phyloP scores from a whole-genome alignment of 2,329 filamentous ascomycete species.

The Fusarium nelsonii region DNA sequence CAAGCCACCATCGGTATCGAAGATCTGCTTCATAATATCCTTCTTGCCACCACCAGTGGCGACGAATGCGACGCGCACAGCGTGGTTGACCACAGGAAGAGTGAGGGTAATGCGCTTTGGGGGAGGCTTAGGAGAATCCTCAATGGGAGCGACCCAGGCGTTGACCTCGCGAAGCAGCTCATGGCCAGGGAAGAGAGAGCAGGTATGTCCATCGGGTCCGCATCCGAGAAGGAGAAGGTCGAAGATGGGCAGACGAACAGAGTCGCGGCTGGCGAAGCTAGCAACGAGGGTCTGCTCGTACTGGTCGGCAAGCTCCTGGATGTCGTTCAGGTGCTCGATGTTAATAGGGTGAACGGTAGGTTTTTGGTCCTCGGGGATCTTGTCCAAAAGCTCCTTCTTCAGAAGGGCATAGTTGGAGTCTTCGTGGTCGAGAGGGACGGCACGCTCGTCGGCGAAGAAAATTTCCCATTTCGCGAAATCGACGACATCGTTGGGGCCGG shows the following conservation, averaged over 20 bases:
- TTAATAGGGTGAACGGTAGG: constrained; percentile 87
- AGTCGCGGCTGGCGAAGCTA: constrained; percentile 91
- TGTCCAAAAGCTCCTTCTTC: constrained; percentile 88
- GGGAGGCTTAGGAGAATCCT: constrained; percentile 95
- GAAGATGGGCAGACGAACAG: constrained; percentile 93
- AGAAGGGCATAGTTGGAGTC: constrained; percentile 95
- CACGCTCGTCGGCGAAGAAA: constrained; percentile 98
- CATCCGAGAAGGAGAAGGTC: constrained; percentile 94
- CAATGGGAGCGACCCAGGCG: constrained; percentile 93
- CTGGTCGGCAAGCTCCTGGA: constrained; percentile 91
- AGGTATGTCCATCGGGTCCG: constrained; percentile 96
- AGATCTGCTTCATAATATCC: constrained; percentile 91
- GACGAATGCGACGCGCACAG: constrained; percentile 88
- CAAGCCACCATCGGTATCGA: constrained; percentile 80
- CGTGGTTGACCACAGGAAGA: constrained; percentile 89
- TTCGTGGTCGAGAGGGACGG: constrained; percentile 88
- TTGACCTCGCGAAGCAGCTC: constrained; percentile 85
- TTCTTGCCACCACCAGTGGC: constrained; percentile 91
- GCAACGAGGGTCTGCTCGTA: constrained; percentile 91
- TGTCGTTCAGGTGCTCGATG: constrained; percentile 72
- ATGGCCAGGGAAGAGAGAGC: constrained; percentile 94
- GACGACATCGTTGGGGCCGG: constrained; percentile 70
- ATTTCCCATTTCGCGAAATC: constrained; percentile 94
- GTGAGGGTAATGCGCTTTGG: constrained; percentile 91
- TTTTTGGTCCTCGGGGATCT: constrained; percentile 76